Evolutionary conservation across 2,329 filamentous ascomycete genomes (phyloP).

Genomic region (Venturia effusa): DNA sequence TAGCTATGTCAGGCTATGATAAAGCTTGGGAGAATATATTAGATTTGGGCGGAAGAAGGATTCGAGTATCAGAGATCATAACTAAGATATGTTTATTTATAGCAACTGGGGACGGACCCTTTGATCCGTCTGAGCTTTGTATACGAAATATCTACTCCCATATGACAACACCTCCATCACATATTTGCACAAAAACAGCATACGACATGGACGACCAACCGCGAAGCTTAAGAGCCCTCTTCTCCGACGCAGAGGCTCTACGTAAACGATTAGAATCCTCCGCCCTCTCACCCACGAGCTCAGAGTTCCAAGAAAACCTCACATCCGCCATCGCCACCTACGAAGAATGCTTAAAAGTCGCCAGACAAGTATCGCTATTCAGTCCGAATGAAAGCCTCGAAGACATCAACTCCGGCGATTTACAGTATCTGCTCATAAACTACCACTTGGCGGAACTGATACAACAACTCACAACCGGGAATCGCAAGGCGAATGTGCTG

Average conservation of each 20-base stretch:
- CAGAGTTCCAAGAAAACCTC: conserved; percentile 58
- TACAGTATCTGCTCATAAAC: conserved; percentile 70
- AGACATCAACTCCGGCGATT: conserved; percentile 71
- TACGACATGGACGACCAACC: conserved; percentile 34
- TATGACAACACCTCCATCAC: background rate
- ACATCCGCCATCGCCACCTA: conserved; percentile 58
- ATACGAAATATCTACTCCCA: too few relatives aligned
- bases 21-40: too few relatives aligned
- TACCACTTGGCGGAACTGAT: conserved; percentile 72
- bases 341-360: conserved; percentile 58
- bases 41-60: too few relatives aligned
- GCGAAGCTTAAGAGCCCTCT: conserved; percentile 45
- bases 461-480: conserved; percentile 51
- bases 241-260: conserved; percentile 43
- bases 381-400: conserved; percentile 83
- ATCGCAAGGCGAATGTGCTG: conserved; percentile 53
- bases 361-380: conserved; percentile 68
- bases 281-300: conserved; percentile 50
- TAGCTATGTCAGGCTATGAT: background rate
- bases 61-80: too few relatives aligned
- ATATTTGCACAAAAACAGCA: background rate
- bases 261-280: conserved; percentile 49
- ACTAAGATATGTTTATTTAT: too few relatives aligned
- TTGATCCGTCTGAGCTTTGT: too few relatives aligned
- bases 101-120: too few relatives aligned